Evolutionary conservation across 1,284 basidiomycete species (phyloP).

Genomic region (Cryptococcus deneoformans): DNA sequence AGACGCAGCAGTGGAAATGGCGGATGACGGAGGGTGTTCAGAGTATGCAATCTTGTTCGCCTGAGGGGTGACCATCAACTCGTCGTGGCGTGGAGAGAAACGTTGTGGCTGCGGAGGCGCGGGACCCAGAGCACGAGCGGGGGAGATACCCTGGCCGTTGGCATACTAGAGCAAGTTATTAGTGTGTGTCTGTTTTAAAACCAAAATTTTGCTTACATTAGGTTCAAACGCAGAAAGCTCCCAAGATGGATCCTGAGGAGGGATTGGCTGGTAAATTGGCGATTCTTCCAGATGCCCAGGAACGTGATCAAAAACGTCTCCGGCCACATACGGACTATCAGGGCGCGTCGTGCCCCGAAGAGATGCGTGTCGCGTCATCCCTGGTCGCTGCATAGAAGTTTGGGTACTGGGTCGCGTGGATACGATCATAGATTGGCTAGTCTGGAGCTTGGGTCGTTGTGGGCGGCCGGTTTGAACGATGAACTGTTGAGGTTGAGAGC

Average conservation of each 20-base stretch:
- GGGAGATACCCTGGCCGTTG: constrained; percentile 37
- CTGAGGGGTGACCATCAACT: constrained; percentile 30
- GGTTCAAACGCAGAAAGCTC: constrained; percentile 13
- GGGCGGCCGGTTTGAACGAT: not conserved
- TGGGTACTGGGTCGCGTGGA: constrained; percentile 21
- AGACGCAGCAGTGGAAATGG: constrained; percentile 18
- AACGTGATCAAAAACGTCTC: constrained; percentile 33
- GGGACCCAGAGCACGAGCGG: constrained; percentile 43
- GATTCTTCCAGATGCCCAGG: constrained; percentile 10
- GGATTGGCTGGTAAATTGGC: constrained; percentile 12
- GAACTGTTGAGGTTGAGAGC: not conserved
- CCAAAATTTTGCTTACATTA: constrained; percentile 6
- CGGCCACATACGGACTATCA: constrained; percentile 32
- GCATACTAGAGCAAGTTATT: constrained; percentile 4
- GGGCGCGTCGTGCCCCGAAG: constrained; percentile 20
- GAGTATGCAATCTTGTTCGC: constrained; percentile 18
- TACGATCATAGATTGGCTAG: constrained; percentile 14
- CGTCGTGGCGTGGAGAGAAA: constrained; percentile 23
- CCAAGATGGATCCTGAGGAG: constrained; percentile 10
- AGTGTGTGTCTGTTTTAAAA: not conserved
- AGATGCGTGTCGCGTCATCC: constrained; percentile 26
- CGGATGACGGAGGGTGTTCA: constrained; percentile 22
- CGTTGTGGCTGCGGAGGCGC: constrained; percentile 31
- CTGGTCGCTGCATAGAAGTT: constrained; percentile 12
- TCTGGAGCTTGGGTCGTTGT: constrained; percentile 7